Evolutionary conservation across 768 basidiomycete species (phyloP).

Genomic region (Hericium coralloides): DNA sequence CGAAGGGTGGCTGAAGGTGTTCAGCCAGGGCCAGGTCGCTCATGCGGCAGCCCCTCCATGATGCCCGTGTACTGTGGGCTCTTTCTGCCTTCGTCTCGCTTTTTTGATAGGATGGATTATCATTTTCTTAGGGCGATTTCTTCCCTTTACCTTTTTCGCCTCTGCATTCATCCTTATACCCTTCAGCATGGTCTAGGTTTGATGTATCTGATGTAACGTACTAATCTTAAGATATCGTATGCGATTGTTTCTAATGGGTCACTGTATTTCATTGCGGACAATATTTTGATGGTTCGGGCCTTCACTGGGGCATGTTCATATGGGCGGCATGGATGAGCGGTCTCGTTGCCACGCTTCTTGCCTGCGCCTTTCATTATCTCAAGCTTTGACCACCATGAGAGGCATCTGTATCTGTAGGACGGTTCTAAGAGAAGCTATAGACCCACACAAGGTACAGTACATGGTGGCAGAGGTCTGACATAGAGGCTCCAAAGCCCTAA

Average conservation of each 20-base stretch:
- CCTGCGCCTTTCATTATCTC: too few relatives aligned
- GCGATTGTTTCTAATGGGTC: not conserved
- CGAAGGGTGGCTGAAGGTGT: slow-evolving; percentile 82
- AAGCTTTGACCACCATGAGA: too few relatives aligned
- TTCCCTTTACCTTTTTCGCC: not conserved
- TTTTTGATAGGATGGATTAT: not conserved
- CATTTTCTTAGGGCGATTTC: not conserved
- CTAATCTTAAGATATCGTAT: not conserved
- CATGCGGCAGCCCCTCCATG: not conserved
- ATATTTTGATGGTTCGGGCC: too few relatives aligned
- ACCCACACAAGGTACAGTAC: too few relatives aligned
- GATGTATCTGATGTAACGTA: not conserved
- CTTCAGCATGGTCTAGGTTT: not conserved
- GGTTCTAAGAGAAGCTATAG: too few relatives aligned
- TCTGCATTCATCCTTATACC: not conserved
- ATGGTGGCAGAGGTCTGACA: too few relatives aligned
- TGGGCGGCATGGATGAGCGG: too few relatives aligned
- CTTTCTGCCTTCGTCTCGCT: not conserved
- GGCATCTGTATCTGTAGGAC: too few relatives aligned
- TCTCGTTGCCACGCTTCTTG: too few relatives aligned
- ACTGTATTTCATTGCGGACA: too few relatives aligned
- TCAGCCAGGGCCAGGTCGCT: slow-evolving; percentile 50
- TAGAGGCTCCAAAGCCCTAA: too few relatives aligned
- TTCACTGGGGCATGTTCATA: too few relatives aligned
- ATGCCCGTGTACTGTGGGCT: not conserved